Evolutionary conservation across 2,329 filamentous ascomycete genomes (phyloP).

Genomic region (Trichoderma koningiopsis): DNA sequence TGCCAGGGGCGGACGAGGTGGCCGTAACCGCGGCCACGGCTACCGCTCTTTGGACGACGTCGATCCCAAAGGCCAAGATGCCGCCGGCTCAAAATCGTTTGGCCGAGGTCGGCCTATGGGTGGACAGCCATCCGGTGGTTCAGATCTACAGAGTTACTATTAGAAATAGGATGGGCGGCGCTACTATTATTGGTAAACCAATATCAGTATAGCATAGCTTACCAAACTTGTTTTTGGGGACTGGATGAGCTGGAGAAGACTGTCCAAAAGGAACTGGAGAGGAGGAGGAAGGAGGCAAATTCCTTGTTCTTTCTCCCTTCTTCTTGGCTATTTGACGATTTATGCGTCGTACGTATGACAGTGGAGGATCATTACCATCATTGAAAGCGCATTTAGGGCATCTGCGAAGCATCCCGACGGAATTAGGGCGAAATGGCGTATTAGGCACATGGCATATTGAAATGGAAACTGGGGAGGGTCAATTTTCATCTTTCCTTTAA

Average conservation of each 20-base stretch:
- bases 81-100: not conserved
- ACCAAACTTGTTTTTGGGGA: not conserved
- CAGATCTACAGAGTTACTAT: conserved; percentile 48
- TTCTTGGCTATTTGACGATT: not conserved
- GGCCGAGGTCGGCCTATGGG: conserved; percentile 33
- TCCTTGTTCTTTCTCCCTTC: not conserved
- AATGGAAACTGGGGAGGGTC: not conserved
- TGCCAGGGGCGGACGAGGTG: conserved; percentile 45
- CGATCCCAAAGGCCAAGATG: conserved; percentile 45
- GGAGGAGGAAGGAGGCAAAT: not conserved
- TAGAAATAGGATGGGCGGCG: conserved; percentile 31
- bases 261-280: not conserved
- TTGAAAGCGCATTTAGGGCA: not conserved
- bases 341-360: not conserved
- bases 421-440: conserved; percentile 11
- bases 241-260: conserved; percentile 8
- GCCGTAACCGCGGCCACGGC: conserved; percentile 52
- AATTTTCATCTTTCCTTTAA: not conserved
- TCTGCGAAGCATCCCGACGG: not conserved
- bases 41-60: conserved; percentile 72
- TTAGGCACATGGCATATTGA: not conserved
- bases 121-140: conserved; percentile 31
- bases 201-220: not conserved
- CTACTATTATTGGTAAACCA: not conserved
- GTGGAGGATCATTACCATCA: not conserved